Evolutionary conservation across 2,329 filamentous ascomycete genomes (phyloP).

Genomic region (Magnaporthiopsis rhizophila): DNA sequence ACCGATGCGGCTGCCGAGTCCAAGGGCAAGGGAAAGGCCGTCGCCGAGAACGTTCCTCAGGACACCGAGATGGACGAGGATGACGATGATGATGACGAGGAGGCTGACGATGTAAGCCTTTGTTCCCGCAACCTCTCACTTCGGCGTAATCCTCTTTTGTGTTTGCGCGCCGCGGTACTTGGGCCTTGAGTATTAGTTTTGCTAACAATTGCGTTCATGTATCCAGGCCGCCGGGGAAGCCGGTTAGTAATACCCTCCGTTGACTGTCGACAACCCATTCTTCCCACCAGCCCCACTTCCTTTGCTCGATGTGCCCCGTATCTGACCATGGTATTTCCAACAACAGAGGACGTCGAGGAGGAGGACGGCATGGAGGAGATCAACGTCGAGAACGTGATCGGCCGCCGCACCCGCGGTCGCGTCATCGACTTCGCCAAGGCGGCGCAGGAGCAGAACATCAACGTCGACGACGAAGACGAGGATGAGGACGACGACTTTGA

Average conservation of each 20-base stretch:
- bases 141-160: too few relatives aligned
- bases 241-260: not conserved
- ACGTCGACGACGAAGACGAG: constrained; percentile 75
- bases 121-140: not conserved
- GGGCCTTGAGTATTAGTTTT: too few relatives aligned
- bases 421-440: constrained; percentile 91
- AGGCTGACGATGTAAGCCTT: constrained; percentile 45
- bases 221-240: not conserved
- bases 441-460: constrained; percentile 64
- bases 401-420: constrained; percentile 82
- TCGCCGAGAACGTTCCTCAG: constrained; percentile 42
- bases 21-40: constrained; percentile 71
- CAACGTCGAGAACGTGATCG: constrained; percentile 82
- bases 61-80: constrained; percentile 68
- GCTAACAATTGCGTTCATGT: not conserved
- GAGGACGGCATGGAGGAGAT: constrained; percentile 86
- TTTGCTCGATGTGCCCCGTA: constrained; percentile 2
- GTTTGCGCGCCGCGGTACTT: too few relatives aligned
- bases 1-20: constrained; percentile 23
- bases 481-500: constrained; percentile 64
- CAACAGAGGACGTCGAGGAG: constrained; percentile 59
- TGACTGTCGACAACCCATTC: not conserved
- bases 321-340: constrained; percentile 17
- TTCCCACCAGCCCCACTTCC: not conserved
- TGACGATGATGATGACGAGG: constrained; percentile 64